Evolutionary conservation across 148 eudicot genomes (phyloP).

Genomic region (Camellia sinensis): DNA sequence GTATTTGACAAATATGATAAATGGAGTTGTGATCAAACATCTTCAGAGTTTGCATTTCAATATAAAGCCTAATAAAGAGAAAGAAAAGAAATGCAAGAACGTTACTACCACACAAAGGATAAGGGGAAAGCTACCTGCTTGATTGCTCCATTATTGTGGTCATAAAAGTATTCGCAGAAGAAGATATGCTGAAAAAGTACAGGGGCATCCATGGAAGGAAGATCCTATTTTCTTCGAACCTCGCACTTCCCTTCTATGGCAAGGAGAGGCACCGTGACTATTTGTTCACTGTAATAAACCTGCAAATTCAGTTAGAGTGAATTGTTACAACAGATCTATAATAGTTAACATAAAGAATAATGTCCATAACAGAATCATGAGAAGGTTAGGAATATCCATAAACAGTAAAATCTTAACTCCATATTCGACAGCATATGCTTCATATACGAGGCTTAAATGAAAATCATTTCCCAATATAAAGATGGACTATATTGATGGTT

Average conservation of each 20-base stretch:
- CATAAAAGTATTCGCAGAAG: slow-evolving; percentile 81
- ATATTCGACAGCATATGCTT: background rate
- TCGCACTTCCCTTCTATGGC: slow-evolving; percentile 82
- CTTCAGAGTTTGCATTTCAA: background rate
- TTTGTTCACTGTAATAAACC: slow-evolving; percentile 87
- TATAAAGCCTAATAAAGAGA: background rate
- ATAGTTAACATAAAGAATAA: background rate
- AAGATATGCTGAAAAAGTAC: slow-evolving; percentile 63
- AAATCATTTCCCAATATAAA: slow-evolving; percentile 4
- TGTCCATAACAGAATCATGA: background rate
- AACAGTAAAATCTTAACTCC: too few relatives aligned
- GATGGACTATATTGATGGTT: background rate
- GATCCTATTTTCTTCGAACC: slow-evolving; percentile 66
- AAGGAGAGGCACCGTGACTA: slow-evolving; percentile 35
- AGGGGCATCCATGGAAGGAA: slow-evolving; percentile 46
- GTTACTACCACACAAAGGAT: background rate
- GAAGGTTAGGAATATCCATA: background rate
- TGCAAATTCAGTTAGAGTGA: slow-evolving; percentile 23
- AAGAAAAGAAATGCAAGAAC: background rate
- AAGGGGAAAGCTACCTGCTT: slow-evolving; percentile 54
- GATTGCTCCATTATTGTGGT: slow-evolving; percentile 73
- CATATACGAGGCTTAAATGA: background rate
- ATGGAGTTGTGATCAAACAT: background rate
- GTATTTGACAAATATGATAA: background rate
- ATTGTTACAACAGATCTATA: background rate